These are phyloP conservation scores for Phaeotremella skinneri DNA, from an alignment of 768 basidiomycete genomes.

Conservation along the genomic window DNA sequence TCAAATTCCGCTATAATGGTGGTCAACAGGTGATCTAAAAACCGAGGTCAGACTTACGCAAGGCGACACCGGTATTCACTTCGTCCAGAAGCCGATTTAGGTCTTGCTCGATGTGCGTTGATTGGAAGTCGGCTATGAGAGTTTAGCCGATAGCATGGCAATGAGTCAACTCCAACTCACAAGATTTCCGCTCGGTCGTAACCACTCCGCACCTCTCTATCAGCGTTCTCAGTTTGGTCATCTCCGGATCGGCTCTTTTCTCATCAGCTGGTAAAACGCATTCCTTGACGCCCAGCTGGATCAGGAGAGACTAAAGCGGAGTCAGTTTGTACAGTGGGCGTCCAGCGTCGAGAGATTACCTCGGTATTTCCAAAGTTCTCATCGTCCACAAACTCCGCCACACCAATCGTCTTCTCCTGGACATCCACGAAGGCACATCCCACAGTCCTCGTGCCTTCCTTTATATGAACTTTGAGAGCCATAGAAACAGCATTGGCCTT, in stretches of 20 bases:
- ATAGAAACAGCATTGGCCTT: constrained; percentile 81
- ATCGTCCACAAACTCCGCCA: constrained; percentile 88
- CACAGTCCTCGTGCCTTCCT: constrained; percentile 65
- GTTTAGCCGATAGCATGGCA: not conserved
- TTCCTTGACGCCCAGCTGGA: constrained; percentile 97
- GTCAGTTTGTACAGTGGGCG: not conserved
- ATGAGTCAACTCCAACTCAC: constrained; percentile 52
- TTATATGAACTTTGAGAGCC: constrained; percentile 67
- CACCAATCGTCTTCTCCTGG: constrained; percentile 76
- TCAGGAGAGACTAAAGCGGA: constrained; percentile 72
- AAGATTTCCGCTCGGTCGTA: constrained; percentile 81
- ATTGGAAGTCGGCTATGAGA: constrained; percentile 72
- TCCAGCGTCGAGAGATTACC: constrained; percentile 54
- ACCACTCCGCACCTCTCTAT: constrained; percentile 88
- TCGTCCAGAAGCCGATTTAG: constrained; percentile 66
- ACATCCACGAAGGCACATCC: constrained; percentile 92
- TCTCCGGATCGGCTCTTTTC: constrained; percentile 64
- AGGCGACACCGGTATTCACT: constrained; percentile 55
- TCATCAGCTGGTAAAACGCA: constrained; percentile 65
- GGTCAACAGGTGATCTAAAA: not conserved
- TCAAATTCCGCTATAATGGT: constrained; percentile 66
- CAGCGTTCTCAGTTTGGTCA: constrained; percentile 79
- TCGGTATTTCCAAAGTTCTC: constrained; percentile 94
- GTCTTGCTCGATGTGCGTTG: constrained; percentile 77
- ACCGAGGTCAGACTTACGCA: constrained; percentile 57